These are phyloP conservation scores for Boletellus deceptivus DNA, from an alignment of 1,284 basidiomycete species.

Conservation along the genomic window DNA sequence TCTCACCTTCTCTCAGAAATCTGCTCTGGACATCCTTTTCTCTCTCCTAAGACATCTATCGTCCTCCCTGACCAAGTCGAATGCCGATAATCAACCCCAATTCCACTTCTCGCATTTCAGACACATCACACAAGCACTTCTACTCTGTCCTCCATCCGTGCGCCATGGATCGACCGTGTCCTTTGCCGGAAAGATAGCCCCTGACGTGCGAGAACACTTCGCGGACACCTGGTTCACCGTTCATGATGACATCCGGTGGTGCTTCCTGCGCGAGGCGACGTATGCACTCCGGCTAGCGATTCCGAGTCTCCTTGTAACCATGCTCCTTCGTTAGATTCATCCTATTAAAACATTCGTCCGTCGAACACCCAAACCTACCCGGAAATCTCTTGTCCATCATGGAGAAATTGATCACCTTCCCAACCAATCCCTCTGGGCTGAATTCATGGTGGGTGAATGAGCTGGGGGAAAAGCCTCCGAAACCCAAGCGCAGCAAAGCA, in stretches of 20 bases:
- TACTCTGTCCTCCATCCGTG: slow-evolving; percentile 58
- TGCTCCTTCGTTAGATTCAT: slow-evolving; percentile 15
- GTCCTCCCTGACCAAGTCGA: slow-evolving; percentile 50
- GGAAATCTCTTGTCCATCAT: slow-evolving; percentile 76
- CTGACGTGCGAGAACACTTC: slow-evolving; percentile 65
- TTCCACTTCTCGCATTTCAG: slow-evolving; percentile 72
- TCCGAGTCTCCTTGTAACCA: neutral
- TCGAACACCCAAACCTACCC: slow-evolving; percentile 42
- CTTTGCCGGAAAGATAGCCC: slow-evolving; percentile 42
- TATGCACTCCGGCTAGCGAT: slow-evolving; percentile 37
- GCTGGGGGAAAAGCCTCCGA: slow-evolving; percentile 60
- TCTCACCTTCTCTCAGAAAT: slow-evolving; percentile 48
- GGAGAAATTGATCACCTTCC: slow-evolving; percentile 80
- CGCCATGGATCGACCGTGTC: slow-evolving; percentile 29
- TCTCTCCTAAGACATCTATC: slow-evolving; percentile 80
- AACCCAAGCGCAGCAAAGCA: slow-evolving; percentile 43
- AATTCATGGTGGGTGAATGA: slow-evolving; percentile 86
- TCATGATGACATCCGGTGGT: slow-evolving; percentile 90
- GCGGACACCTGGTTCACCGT: slow-evolving; percentile 72
- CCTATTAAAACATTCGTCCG: slow-evolving; percentile 24
- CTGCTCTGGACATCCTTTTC: slow-evolving; percentile 76
- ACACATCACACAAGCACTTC: slow-evolving; percentile 58
- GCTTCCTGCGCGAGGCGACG: slow-evolving; percentile 86
- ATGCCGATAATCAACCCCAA: slow-evolving; percentile 46
- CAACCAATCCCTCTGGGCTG: slow-evolving; percentile 70